A percentile compares a stretch with the other conserved stretches of the same genome.
Conservation (phyloP, 2,329 filamentous ascomycete genomes). For the Colletotrichum somersetense region DNA sequence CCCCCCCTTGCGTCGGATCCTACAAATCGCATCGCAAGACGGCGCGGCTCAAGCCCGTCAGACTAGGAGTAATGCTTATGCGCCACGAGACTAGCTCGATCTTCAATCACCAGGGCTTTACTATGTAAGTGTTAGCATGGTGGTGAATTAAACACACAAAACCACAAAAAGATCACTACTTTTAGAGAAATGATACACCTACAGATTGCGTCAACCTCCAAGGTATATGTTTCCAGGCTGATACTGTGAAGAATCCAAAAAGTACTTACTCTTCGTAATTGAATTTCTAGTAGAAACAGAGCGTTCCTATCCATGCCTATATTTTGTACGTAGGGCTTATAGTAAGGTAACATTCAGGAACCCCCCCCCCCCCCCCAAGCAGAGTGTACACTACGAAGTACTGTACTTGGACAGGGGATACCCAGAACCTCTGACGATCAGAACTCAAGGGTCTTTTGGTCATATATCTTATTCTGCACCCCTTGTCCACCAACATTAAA, state of each 20-base stretch:
- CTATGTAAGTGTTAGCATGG: no score
- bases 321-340: no score
- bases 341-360: neutral
- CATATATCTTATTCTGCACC: constrained; percentile 23
- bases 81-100: constrained; percentile 26
- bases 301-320: neutral
- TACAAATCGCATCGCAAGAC: constrained; percentile 15
- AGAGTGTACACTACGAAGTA: neutral
- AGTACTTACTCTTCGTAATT: no score
- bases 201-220: neutral
- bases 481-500: constrained; percentile 13
- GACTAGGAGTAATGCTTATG: constrained; percentile 7
- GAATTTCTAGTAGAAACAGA: neutral
- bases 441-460: constrained; percentile 11
- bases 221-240: neutral
- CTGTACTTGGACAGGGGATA: neutral
- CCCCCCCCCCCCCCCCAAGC: no score
- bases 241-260: no score
- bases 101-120: neutral
- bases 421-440: constrained; percentile 13
- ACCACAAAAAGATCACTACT: no score
- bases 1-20: constrained; percentile 1
- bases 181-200: no score
- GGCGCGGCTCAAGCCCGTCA: neutral
- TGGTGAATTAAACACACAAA: no score